Evolutionary conservation across 2,329 filamentous ascomycete species (phyloP), one percentile per base, ranked within the genome.

Genomic region (Ambrosiella beaveri): DNA sequence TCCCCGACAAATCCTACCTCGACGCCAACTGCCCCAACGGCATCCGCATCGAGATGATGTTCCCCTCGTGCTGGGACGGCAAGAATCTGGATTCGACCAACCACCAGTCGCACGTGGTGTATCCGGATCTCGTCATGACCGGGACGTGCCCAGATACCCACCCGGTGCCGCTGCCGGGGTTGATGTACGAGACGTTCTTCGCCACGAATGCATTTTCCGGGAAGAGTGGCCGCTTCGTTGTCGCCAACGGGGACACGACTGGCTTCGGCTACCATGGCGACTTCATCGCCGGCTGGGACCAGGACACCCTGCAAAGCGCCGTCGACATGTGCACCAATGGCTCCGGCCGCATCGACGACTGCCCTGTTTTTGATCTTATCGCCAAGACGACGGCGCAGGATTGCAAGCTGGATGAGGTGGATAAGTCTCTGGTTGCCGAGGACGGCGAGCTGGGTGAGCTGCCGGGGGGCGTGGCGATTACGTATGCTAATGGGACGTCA

Each of bases 121-220:
- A 89, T 68, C 88, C 88, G 0, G 77, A 80, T 64, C 73, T 84
- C 11, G 84, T 94, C 64, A 86, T 87, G 71, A 80, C 80, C 62
- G 89, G 90, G 38, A 74, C 73, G 41, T 95, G 89, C 70, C 88
- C 89, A 0, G 67, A 78, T 1, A 82, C 75, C 7, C 89, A 81
- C 66, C 76, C 81, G 11, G 76, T 75, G 15, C 83, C 86, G 59
- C 69, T 93, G 27, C 81, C 85, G 1, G 84, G 84, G 61, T 75
- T 96, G 53, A 84, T 95, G 69, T 95, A 78, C 68, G 88, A 96
- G 73, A 88, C 84, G 39, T 94, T 95, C 68, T 95, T 82, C 79
- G 73, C 84, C 66, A 93, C 87, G 7, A 69, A 78, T 54, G 74
- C 74, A 1, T 94, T 86, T 69, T 71, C 71, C 36, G 77, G 76